Percentiles rank a stretch among this genome's conserved stretches.
phyloP scores from a whole-genome alignment of 345 rosid species.

The Hevea brasiliensis region DNA sequence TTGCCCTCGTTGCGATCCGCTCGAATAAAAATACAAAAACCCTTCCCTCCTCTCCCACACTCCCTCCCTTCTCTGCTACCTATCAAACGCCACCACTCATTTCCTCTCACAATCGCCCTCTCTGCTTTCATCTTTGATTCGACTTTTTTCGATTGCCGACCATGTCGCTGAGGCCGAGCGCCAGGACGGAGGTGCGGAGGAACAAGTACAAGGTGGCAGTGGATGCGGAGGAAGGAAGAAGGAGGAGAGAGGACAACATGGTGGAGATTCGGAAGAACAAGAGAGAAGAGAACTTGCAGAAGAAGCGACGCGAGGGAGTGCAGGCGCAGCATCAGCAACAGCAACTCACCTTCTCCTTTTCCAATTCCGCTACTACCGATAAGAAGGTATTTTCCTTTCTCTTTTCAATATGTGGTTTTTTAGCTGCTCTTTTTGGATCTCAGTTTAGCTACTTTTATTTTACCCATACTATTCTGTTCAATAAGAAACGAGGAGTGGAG shows the following conservation, averaged over 20 bases:
- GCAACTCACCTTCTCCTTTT: constrained; percentile 9
- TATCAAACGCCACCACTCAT: neutral
- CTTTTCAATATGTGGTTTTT: neutral
- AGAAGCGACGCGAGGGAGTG: constrained; percentile 33
- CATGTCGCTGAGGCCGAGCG: constrained; percentile 37
- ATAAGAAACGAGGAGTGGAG: neutral
- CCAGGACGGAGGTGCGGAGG: constrained; percentile 29
- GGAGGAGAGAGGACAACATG: constrained; percentile 36
- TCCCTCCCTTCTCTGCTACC: no score
- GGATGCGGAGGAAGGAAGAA: constrained; percentile 31
- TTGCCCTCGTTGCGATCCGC: neutral
- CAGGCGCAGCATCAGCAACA: constrained; percentile 19
- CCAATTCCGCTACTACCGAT: constrained; percentile 13
- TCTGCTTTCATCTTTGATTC: neutral
- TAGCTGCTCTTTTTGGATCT: neutral
- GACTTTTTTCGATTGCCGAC: neutral
- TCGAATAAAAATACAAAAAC: constrained; percentile 9
- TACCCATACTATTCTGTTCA: no score
- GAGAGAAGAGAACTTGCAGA: constrained; percentile 28
- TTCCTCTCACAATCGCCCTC: neutral
- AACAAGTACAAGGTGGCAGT: constrained; percentile 35
- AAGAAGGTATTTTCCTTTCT: constrained; percentile 11
- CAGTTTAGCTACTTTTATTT: neutral
- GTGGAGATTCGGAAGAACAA: constrained; percentile 34
- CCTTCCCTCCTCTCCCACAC: neutral